Evolutionary conservation across 805 yeast genomes (phyloP).

Genomic region (Saturnispora diversa): DNA sequence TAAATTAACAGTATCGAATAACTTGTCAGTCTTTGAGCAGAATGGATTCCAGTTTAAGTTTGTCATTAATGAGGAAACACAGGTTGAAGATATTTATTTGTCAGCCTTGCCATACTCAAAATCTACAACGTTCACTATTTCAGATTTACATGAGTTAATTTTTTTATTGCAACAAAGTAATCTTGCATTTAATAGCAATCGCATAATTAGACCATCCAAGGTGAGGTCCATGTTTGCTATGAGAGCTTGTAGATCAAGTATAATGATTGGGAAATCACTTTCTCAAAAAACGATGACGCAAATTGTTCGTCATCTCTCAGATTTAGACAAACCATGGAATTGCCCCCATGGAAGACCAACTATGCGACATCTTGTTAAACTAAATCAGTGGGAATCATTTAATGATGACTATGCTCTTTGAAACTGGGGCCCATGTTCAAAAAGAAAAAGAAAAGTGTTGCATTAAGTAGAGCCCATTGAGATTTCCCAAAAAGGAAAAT

Average conservation of each 20-base stretch:
- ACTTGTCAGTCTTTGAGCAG: slow-evolving; percentile 45
- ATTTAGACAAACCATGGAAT: slow-evolving; percentile 88
- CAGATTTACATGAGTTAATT: slow-evolving; percentile 73
- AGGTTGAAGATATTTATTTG: slow-evolving; percentile 37
- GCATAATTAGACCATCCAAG: slow-evolving; percentile 56
- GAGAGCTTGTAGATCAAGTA: slow-evolving; percentile 90
- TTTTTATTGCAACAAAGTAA: slow-evolving; percentile 49
- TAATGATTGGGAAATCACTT: slow-evolving; percentile 84
- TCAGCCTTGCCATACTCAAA: slow-evolving; percentile 68
- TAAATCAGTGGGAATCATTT: slow-evolving; percentile 40
- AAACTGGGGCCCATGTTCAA: not conserved
- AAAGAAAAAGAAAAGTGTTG: not conserved
- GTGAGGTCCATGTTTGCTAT: slow-evolving; percentile 80
- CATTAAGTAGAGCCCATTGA: slow-evolving; percentile 18
- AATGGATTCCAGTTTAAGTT: slow-evolving; percentile 70
- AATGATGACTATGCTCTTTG: slow-evolving; percentile 33
- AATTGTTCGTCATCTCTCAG: slow-evolving; percentile 61
- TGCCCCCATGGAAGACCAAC: slow-evolving; percentile 98
- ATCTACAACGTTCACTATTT: slow-evolving; percentile 52
- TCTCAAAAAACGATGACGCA: slow-evolving; percentile 49
- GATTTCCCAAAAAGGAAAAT: slow-evolving; percentile 27
- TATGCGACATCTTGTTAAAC: slow-evolving; percentile 75
- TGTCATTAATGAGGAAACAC: slow-evolving; percentile 38
- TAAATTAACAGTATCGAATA: slow-evolving; percentile 60
- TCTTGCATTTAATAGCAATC: not conserved